phyloP scores from a whole-genome alignment of 345 rosid genomes.

The Brassica cretica region DNA sequence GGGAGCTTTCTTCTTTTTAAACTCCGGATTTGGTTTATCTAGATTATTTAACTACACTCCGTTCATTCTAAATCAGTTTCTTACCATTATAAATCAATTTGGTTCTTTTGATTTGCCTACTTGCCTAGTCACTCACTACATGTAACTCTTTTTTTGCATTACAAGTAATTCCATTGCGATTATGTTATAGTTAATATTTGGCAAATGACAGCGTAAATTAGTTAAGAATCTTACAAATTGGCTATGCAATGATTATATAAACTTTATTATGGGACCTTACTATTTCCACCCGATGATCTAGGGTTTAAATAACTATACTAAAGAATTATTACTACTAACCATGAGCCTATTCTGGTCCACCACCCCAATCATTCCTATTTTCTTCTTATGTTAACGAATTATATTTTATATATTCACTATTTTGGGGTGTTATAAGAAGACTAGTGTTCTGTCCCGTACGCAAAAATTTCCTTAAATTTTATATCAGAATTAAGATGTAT shows the following conservation, averaged over 20 bases:
- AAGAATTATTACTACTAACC: not conserved
- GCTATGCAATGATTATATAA: not conserved
- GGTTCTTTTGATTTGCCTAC: constrained; percentile 17
- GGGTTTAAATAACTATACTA: constrained; percentile 9
- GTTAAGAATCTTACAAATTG: not conserved
- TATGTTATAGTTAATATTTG: not conserved
- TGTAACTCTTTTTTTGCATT: not conserved
- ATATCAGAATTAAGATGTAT: no score
- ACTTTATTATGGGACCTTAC: not conserved
- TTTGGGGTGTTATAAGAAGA: not conserved
- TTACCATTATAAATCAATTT: not conserved
- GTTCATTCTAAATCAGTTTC: no score
- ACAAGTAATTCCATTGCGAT: not conserved
- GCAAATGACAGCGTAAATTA: not conserved
- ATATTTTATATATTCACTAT: not conserved
- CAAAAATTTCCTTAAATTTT: no score
- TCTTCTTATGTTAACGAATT: not conserved
- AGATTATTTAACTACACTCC: no score
- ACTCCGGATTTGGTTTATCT: no score
- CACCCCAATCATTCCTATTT: not conserved
- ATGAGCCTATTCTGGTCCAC: constrained; percentile 2
- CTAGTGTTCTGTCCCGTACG: no score
- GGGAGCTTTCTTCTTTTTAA: no score
- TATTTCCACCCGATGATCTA: constrained; percentile 11
- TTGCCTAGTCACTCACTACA: constrained; percentile 1